phyloP scores from a whole-genome alignment of 2,329 filamentous ascomycete species.

The Clarireedia hainanense region DNA sequence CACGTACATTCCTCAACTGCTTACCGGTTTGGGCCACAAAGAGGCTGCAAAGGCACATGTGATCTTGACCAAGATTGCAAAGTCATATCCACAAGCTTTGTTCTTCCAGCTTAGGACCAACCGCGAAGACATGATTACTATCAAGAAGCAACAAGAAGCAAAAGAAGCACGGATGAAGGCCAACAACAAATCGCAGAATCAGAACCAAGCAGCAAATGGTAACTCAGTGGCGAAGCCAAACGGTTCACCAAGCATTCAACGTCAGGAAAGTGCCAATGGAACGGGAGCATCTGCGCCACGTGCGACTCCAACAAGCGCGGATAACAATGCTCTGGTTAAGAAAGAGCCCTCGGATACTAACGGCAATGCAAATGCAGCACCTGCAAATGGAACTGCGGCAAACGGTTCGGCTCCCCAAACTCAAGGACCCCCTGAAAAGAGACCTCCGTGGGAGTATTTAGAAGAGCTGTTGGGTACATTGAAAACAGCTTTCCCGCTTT shows the following conservation, averaged over 20 bases:
- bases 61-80: slow-evolving; percentile 88
- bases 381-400: slow-evolving; percentile 25
- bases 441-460: slow-evolving; percentile 91
- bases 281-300: slow-evolving; percentile 26
- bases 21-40: slow-evolving; percentile 84
- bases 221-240: slow-evolving; percentile 22
- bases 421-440: slow-evolving; percentile 35
- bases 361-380: slow-evolving; percentile 10
- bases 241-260: slow-evolving; percentile 25
- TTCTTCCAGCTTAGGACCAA: slow-evolving; percentile 95
- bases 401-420: slow-evolving; percentile 35
- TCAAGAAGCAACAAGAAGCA: slow-evolving; percentile 80
- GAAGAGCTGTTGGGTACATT: slow-evolving; percentile 93
- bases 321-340: slow-evolving; percentile 28
- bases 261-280: slow-evolving; percentile 21
- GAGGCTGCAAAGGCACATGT: slow-evolving; percentile 81
- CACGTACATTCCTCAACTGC: slow-evolving; percentile 92
- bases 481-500: slow-evolving; percentile 92
- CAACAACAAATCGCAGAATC: slow-evolving; percentile 29
- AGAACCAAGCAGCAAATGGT: slow-evolving; percentile 11
- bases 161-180: slow-evolving; percentile 49
- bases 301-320: slow-evolving; percentile 37
- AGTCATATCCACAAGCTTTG: slow-evolving; percentile 87
- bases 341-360: slow-evolving; percentile 24
- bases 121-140: slow-evolving; percentile 84